Evolutionary conservation across 2,329 filamentous ascomycete species (phyloP), one percentile per base, ranked within the genome.

Genomic region (Pestalotiopsis sp.): DNA sequence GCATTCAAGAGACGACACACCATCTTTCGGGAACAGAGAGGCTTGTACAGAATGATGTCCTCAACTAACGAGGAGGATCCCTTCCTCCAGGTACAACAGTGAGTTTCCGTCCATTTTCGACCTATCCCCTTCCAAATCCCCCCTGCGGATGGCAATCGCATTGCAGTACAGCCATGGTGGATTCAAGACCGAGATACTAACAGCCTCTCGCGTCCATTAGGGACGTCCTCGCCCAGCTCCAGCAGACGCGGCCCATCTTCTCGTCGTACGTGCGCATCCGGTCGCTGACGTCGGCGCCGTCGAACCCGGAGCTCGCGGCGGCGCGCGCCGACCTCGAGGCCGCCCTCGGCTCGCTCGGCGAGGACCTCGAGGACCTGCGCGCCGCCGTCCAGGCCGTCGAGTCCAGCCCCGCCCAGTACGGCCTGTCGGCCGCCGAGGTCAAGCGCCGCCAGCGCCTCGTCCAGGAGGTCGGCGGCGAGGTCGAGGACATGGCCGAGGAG

Each of bases 181-280:
- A 71, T 57, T 71, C 58, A 13, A 20, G 27, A 36, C 59, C n/a
- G n/a, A 31, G 23, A n/a, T 17, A 17, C 62, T 49, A 5, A 23
- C 39, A 41, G 20, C 23, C 11, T 6, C 70, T 39, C 41, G 39
- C 9, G 25, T 17, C 2, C 25, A 12, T 9, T 78, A 97, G 94
- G 82, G 96, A 99, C 83, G 93, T 98, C 73, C 91, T 97, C 73
- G 84, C 90, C 72, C 92, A 97, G 70, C 90, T 99, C 72, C 88
- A 92, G 73, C 90, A 89, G 14, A 92, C 93, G 66, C 92, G 95
- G 11, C 91, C 95, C 66, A 90, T 98, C 68, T 98, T 98, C 86
- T 91, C 93, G 72, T 98, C 95, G 17, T 99, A 97, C 84, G 89
- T 97, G 58, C 95, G 96, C 78, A 99, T 99, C 83, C 93, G 94